Evolutionary conservation across 345 rosid species (phyloP), one percentile per base, ranked within the genome.

Genomic region (Dipteronia dyeriana): DNA sequence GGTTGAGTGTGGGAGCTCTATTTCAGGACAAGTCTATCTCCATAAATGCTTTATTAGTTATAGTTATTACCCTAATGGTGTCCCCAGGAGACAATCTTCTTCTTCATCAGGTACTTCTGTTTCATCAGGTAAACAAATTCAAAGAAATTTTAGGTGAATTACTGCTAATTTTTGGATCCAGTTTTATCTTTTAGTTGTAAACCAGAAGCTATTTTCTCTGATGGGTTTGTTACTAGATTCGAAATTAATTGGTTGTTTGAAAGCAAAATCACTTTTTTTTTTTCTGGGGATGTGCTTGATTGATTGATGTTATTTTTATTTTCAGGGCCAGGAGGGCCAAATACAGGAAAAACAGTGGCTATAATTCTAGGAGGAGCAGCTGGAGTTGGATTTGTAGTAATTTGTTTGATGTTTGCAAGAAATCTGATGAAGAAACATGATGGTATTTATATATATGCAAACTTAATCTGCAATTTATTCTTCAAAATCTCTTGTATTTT

Each of bases 341-440:
- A 80, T 71, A 83, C 98, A 59, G 95, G 95, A 26, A 96, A 90
- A 87, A 92, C 98, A 14, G 99, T 94, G 89, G 99, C 99, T 81
- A 94, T 96, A 78, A 92, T 96, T 84, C 75, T 96, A 69, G 99
- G 99, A 85, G 98, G 99, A 74, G 95, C 93, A 62, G 97, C 93
- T 74, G 97, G 90, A 66, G 91, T 96, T 26, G 98, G 93, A 53
- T 96, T 96, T 79, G 83, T 96, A 77, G 91, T 96, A 65, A 96
- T 94, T 71, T 89, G 90, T 76, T 82, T 94, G 84, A 75, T 96
- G 85, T 94, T 90, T 85, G 97, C 97, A 25, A 91, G 92, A 81
- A 79, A 76, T 78, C 80, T 91, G 86, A 68, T 85, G 90, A 96
- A 87, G 94, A 96, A 89, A 84, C 90, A 63, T 63, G 98, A 94